Conservation (phyloP, 495 filamentous ascomycete genomes). For the Aspergillus ellipticus region DNA sequence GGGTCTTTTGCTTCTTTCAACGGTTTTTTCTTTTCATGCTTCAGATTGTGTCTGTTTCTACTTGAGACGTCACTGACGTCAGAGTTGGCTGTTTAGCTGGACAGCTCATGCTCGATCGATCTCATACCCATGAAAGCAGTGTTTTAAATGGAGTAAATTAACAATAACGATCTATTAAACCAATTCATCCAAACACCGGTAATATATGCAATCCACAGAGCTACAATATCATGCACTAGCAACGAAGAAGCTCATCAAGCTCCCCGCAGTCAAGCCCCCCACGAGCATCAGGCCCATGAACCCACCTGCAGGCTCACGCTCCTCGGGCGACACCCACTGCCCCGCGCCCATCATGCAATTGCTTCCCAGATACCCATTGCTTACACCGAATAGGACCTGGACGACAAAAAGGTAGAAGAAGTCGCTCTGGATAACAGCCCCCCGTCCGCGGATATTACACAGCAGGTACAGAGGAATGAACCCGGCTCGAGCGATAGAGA, state of each 20-base stretch:
- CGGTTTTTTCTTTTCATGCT: background rate
- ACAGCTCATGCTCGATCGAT: no score
- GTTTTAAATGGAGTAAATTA: no score
- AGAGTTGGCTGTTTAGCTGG: no score
- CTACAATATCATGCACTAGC: conserved; percentile 33
- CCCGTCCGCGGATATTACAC: conserved; percentile 74
- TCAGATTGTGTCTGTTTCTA: no score
- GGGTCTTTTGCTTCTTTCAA: background rate
- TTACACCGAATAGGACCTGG: conserved; percentile 76
- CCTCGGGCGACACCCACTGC: conserved; percentile 70
- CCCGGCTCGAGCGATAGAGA: conserved; percentile 56
- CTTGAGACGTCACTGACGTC: no score
- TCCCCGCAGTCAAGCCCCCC: conserved; percentile 76
- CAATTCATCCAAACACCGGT: background rate
- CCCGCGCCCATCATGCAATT: conserved; percentile 87
- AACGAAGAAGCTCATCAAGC: conserved; percentile 80
- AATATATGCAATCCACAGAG: background rate
- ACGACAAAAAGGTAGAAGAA: conserved; percentile 82
- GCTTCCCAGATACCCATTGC: conserved; percentile 81
- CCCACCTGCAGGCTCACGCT: conserved; percentile 83
- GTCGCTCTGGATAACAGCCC: conserved; percentile 71
- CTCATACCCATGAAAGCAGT: no score
- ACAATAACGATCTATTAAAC: background rate
- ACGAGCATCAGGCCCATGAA: conserved; percentile 93
- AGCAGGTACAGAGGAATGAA: conserved; percentile 86